These are phyloP conservation scores for Herpetomonas tarakana DNA, from an alignment of 208 protist species.

Conservation along the genomic window DNA sequence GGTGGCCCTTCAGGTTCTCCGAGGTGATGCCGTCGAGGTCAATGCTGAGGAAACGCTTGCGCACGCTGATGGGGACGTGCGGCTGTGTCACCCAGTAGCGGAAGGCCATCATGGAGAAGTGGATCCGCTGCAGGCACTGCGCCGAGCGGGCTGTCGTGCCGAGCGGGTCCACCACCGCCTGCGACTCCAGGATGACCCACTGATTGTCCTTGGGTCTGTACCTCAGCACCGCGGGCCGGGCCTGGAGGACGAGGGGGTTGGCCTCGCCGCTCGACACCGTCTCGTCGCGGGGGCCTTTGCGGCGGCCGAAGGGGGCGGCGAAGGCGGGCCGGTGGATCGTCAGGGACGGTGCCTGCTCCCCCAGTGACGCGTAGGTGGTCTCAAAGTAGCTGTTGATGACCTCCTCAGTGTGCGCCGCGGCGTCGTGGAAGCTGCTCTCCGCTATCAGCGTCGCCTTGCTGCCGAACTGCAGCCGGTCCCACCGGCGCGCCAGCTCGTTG, in stretches of 20 bases:
- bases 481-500: slow-evolving; percentile 82
- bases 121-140: slow-evolving; percentile 62
- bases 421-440: slow-evolving; percentile 60
- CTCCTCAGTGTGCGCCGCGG: slow-evolving; percentile 67
- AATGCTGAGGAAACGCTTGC: slow-evolving; percentile 81
- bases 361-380: slow-evolving; percentile 60
- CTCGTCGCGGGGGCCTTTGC: not conserved
- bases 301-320: slow-evolving; percentile 35
- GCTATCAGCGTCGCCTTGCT: slow-evolving; percentile 73
- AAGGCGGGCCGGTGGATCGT: slow-evolving; percentile 86
- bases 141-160: slow-evolving; percentile 45
- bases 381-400: slow-evolving; percentile 80
- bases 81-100: slow-evolving; percentile 77
- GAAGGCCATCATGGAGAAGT: slow-evolving; percentile 78
- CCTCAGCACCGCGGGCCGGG: slow-evolving; percentile 66
- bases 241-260: slow-evolving; percentile 40
- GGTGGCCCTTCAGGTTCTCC: slow-evolving; percentile 47
- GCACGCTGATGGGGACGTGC: slow-evolving; percentile 81
- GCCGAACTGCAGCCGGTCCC: slow-evolving; percentile 86
- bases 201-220: slow-evolving; percentile 88
- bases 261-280: not conserved
- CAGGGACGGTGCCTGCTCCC: slow-evolving; percentile 77
- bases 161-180: slow-evolving; percentile 70
- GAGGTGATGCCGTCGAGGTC: slow-evolving; percentile 58
- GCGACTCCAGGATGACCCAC: slow-evolving; percentile 83